Evolutionary conservation across 208 protist genomes (phyloP).

Genomic region (Naegleria fowleri): DNA sequence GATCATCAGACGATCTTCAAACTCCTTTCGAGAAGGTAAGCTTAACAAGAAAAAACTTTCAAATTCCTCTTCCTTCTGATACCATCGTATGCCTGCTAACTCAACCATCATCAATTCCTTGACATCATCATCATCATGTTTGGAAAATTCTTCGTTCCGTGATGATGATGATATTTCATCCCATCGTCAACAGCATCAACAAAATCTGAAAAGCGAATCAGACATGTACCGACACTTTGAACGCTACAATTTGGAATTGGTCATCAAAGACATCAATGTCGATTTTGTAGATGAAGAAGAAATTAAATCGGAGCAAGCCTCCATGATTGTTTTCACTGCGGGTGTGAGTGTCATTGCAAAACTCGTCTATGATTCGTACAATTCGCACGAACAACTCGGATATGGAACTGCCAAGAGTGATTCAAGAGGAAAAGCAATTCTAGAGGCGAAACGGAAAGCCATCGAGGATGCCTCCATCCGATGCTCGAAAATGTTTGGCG

Average conservation of each 20-base stretch:
- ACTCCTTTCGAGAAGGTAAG: too few relatives aligned
- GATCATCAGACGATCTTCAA: too few relatives aligned
- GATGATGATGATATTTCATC: too few relatives aligned
- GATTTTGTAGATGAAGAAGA: not conserved
- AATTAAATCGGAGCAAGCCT: not conserved
- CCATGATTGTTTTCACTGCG: not conserved
- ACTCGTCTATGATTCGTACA: not conserved
- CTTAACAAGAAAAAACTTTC: too few relatives aligned
- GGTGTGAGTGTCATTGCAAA: not conserved
- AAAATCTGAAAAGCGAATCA: not conserved
- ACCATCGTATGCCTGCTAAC: too few relatives aligned
- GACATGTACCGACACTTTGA: not conserved
- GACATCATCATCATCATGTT: too few relatives aligned
- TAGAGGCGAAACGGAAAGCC: not conserved
- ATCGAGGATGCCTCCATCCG: not conserved
- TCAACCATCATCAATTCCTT: too few relatives aligned
- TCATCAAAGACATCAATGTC: not conserved
- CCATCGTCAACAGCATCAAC: not conserved
- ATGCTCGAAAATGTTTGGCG: not conserved
- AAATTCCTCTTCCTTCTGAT: too few relatives aligned
- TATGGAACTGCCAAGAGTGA: not conserved
- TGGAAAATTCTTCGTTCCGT: too few relatives aligned
- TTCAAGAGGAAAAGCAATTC: not conserved
- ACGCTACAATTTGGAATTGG: not conserved
- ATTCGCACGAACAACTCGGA: not conserved